Evolutionary conservation across 164 flowering plant species (phyloP), one percentile per base, ranked within the genome.

Genomic region (Vitis labrusca): DNA sequence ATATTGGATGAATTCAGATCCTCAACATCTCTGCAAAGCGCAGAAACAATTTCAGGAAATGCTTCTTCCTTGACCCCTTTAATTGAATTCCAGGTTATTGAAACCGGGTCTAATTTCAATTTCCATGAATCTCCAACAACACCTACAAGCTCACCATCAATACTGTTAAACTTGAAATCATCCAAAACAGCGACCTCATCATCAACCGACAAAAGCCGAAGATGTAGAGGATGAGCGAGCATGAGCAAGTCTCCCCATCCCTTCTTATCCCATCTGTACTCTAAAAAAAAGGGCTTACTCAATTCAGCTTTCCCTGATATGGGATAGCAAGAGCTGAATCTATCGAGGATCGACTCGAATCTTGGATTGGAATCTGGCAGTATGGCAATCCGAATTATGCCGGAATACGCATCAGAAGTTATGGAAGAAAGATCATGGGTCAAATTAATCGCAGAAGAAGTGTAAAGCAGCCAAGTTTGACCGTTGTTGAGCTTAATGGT

Each of bases 71-170:
- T 68, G 37, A 90, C 56, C 11, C 98, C 95, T 13, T 67, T 73
- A 66, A 82, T 76, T 1, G 98, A 95, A 80, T 95, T 97, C 98
- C 98, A 95, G 48, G 96, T 86, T 0, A 89, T 84, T 0, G 93
- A 79, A 69, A 91, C 74, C 0, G 94, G 89, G 27, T 80, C 79
- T 1, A 83, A 67, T 68, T 78, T 83, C 84, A 94, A 70, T 1
- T 73, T 66, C 99, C 99, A 94, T 2, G 86, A 80, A 70, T 91
- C 85, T 6, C 93, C 99, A 64, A 92, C 93, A 65, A 94, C 85
- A n/a, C 97, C 97, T 3, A 94, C 96, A 54, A 94, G 93, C 5
- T 94, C 99, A 10, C 99, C 98, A 77, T 94, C 99, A 57, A 95
- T 85, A 71, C 98, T 93, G 48, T 66, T 80, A 55, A 85, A 91